Base-by-base conservation (phyloP, 2,329 filamentous ascomycete species). In the Scortechinia acanthostroma region DNA sequence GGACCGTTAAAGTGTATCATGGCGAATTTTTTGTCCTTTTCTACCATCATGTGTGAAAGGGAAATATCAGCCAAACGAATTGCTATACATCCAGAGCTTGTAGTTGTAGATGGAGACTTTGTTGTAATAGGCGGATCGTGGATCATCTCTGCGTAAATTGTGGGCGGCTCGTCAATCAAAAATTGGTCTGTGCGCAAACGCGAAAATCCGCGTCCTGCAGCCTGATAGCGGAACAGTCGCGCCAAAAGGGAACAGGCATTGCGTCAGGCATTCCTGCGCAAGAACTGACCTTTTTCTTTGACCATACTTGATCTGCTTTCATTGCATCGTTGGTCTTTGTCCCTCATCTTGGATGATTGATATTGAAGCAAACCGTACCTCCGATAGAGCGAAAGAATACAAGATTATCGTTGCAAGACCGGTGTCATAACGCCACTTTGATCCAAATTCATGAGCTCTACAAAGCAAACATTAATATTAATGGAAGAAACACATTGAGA, bases 171-270 rank as follows among this genome's bases (percentile, higher is more conserved):
- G n/a, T 30, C 25, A 30, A 58, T 61, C 45, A 53, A 58, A 48
- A 51, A 21, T 1, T 59, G 58, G 58, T 52, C 58, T 48, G 58
- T 61, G 58, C 58, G 15, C 48, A 10, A 49, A 61, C 58, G 55
- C 58, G 58, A 58, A 57, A 56, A 54, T 51, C 52, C 57, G 56
- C 58, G 58, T 52, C 47, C 46, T 46, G 21, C 59, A 62, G n/a
- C n/a, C 56, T 56, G 56, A n/a, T 48, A 51, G 16, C 48, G 51
- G 20, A 56, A 51, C 5, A 57, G 55, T 1, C 55, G 54, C 53
- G 54, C 10, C n/a, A 30, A 30, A 30, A 30, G 25, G n/a, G 10
- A 30, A 30, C 21, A 49, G 44, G 42, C 23, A 44, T 22, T 47
- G 10, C 25, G 25, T 30, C n/a, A 30, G n/a, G 25, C n/a, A 30